phyloP scores from a whole-genome alignment of 441 rosid species.

The Corymbia calophylla region DNA sequence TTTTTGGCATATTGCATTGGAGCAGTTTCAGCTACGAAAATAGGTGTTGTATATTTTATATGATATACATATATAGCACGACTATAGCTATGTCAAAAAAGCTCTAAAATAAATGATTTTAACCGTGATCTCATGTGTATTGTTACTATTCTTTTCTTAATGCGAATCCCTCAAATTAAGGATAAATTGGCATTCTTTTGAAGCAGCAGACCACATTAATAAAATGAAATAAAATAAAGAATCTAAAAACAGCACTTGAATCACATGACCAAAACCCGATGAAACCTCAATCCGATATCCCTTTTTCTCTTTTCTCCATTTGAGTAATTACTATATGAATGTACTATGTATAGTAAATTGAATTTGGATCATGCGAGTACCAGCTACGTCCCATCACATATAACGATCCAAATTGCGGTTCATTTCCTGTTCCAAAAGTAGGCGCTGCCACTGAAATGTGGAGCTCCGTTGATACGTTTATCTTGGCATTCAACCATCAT shows the following conservation, averaged over 20 bases:
- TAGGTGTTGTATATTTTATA: not conserved
- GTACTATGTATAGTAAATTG: not conserved
- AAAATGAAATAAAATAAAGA: too few species aligned
- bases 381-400: not conserved
- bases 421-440: not conserved
- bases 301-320: not conserved
- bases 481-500: not conserved
- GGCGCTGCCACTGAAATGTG: not conserved
- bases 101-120: not conserved
- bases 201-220: not conserved
- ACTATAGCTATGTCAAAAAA: not conserved
- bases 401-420: not conserved
- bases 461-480: not conserved
- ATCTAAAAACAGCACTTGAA: not conserved
- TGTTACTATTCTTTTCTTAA: not conserved
- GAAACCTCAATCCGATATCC: not conserved
- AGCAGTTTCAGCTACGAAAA: not conserved
- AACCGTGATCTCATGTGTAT: not conserved
- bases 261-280: not conserved
- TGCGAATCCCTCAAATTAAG: not conserved
- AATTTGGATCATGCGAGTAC: not conserved
- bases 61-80: not conserved
- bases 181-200: not conserved
- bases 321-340: not conserved
- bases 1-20: not conserved